Evolutionary conservation across 2,329 filamentous ascomycete species (phyloP).

Genomic region (Alternaria alternata): DNA sequence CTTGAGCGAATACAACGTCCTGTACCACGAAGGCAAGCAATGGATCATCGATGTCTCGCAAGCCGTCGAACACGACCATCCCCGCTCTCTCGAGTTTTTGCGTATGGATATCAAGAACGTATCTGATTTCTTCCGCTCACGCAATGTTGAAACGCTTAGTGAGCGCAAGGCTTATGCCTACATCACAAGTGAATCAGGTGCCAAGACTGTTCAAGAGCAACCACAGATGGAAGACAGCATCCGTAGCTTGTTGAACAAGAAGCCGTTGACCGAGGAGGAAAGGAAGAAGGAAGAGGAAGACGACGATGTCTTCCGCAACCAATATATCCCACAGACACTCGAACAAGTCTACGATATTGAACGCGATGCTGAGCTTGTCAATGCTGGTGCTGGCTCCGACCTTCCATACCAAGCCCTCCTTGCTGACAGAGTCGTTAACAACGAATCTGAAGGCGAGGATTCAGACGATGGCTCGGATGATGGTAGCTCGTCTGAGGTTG

Average conservation of each 20-base stretch:
- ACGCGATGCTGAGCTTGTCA: slow-evolving; percentile 81
- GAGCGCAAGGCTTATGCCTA: slow-evolving; percentile 87
- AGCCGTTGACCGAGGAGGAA: slow-evolving; percentile 58
- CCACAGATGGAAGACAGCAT: slow-evolving; percentile 68
- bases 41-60: slow-evolving; percentile 98
- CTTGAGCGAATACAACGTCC: slow-evolving; percentile 96
- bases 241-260: slow-evolving; percentile 70
- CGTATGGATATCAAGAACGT: slow-evolving; percentile 99
- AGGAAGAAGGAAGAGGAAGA: slow-evolving; percentile 74
- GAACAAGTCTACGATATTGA: slow-evolving; percentile 97
- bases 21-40: slow-evolving; percentile 82
- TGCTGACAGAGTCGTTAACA: slow-evolving; percentile 66
- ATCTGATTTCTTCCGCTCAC: slow-evolving; percentile 86
- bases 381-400: slow-evolving; percentile 75
- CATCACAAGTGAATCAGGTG: slow-evolving; percentile 70
- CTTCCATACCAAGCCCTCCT: slow-evolving; percentile 87
- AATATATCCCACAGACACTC: slow-evolving; percentile 95
- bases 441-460: slow-evolving; percentile 56
- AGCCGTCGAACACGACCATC: slow-evolving; percentile 96
- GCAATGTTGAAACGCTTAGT: slow-evolving; percentile 80
- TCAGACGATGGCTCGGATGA: slow-evolving; percentile 28
- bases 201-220: slow-evolving; percentile 61
- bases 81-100: slow-evolving; percentile 88
- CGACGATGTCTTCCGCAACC: slow-evolving; percentile 91
- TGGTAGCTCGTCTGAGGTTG: slow-evolving; percentile 35